Conservation (phyloP, 2,329 filamentous ascomycete species). For the Sarocladiaceae sp. region DNA sequence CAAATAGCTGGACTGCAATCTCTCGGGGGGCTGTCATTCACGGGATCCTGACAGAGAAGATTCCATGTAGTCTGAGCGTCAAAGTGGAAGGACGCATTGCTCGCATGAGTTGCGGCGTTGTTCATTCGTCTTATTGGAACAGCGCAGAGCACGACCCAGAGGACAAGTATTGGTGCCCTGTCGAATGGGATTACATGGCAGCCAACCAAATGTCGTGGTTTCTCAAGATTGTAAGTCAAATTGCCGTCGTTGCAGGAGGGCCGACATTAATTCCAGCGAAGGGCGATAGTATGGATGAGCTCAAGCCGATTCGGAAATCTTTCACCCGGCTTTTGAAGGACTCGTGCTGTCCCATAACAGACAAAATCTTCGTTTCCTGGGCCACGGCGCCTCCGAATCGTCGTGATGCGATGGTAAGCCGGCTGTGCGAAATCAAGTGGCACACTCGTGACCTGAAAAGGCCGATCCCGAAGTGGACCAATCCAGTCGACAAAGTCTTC, state of each 20-base stretch:
- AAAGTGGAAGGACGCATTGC: conserved; percentile 19
- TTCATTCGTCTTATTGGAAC: background rate
- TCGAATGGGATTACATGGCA: conserved; percentile 2
- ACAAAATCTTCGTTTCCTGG: conserved; percentile 9
- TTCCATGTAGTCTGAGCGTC: background rate
- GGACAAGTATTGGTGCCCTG: conserved; percentile 14
- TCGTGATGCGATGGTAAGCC: accelerated
- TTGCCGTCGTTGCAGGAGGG: background rate
- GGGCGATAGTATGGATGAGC: conserved; percentile 12
- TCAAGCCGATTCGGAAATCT: accelerated
- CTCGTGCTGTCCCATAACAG: conserved; percentile 4
- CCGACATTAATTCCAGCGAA: background rate
- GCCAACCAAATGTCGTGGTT: conserved; percentile 23
- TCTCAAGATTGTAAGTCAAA: conserved; percentile 15
- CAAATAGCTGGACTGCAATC: conserved; percentile 27
- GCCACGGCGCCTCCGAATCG: background rate
- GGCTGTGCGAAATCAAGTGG: conserved; percentile 18
- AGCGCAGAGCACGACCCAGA: background rate
- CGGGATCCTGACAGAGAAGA: conserved; percentile 12
- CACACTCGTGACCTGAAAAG: background rate
- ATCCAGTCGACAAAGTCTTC: conserved; percentile 10
- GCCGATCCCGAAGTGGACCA: conserved; percentile 12
- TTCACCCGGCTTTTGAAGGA: background rate
- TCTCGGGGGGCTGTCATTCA: conserved; percentile 26
- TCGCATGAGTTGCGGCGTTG: conserved; percentile 21